Evolutionary conservation across 352 stramenopile genomes (phyloP), one percentile per base, ranked within the genome.

Genomic region (Plasmopara muralis): DNA sequence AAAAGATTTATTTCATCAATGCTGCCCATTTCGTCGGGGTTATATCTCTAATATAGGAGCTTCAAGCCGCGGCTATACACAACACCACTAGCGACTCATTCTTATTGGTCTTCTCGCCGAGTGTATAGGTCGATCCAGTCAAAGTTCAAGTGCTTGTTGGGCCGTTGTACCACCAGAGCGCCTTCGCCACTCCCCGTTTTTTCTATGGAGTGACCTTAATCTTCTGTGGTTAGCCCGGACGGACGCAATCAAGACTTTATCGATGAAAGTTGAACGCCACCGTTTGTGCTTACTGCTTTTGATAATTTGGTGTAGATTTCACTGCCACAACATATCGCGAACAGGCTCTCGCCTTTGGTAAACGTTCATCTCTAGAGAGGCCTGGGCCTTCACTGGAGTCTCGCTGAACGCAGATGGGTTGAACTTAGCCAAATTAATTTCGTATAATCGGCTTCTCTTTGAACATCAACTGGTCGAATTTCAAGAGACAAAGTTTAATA

Each of bases 371-470:
- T 54, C 35, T 57, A 65, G 46, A 20, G 47, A 44, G n/a, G 25
- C 29, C 1, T 57, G 41, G 46, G 5, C 33, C n/a, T 58, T 64
- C 8, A 50, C 14, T n/a, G 48, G 43, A 37, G 14, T 57, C n/a
- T 63, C 38, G 48, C 50, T 64, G 14, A 65, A 60, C 46, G 52
- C 60, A 16, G 60, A 65, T 43, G 47, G 51, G 25, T 15, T 60
- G 16, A 60, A 65, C 39, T 2, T 18, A 38, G 28, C 34, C 6
- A 18, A 5, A 13, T 9, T 53, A 4, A 25, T 5, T n/a, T 53
- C 55, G 25, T 50, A 55, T n/a, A 12, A 56, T 31, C 46, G 35
- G 34, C 52, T 57, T 41, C 51, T 65, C 34, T 53, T 51, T 14
- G 39, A 31, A 12, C 33, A 64, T 35, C 43, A 57, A 15, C n/a